These are phyloP conservation scores for Sporothrix humicola DNA, from an alignment of 2,329 filamentous ascomycete species.

Conservation along the genomic window DNA sequence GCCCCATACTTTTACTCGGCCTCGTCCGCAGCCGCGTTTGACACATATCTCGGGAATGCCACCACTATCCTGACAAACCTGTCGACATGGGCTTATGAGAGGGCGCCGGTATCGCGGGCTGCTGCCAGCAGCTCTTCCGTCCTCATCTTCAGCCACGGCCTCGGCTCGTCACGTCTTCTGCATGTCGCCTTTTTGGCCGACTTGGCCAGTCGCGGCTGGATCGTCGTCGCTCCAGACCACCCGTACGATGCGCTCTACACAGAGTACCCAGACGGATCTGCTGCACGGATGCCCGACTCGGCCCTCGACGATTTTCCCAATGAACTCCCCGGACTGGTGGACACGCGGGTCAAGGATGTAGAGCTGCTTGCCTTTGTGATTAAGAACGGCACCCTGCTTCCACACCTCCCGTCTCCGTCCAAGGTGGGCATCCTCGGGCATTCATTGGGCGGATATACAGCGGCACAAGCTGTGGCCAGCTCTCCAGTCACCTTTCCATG, in stretches of 20 bases:
- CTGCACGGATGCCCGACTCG: neutral
- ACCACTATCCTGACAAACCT: neutral
- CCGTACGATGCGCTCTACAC: slow-evolving; percentile 7
- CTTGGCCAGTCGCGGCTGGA: neutral
- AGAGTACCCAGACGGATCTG: neutral
- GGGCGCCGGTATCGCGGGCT: neutral
- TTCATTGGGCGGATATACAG: neutral
- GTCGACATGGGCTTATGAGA: neutral
- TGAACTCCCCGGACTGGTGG: neutral
- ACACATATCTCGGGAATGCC: neutral
- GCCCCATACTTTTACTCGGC: neutral
- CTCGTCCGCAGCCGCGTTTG: neutral
- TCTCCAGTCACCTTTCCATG: neutral
- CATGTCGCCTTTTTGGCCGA: neutral
- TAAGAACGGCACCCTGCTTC: neutral
- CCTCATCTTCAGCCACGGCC: neutral
- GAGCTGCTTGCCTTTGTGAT: neutral
- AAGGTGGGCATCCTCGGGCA: neutral
- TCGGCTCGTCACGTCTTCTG: neutral
- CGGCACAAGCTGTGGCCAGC: neutral
- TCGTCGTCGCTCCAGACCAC: slow-evolving; percentile 1
- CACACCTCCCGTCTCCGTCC: neutral
- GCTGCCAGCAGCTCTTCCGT: neutral
- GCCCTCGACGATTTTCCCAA: slow-evolving; percentile 9
- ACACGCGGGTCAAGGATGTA: neutral